phyloP scores from a whole-genome alignment of 441 rosid genomes.

The Arabidopsis hybrid region DNA sequence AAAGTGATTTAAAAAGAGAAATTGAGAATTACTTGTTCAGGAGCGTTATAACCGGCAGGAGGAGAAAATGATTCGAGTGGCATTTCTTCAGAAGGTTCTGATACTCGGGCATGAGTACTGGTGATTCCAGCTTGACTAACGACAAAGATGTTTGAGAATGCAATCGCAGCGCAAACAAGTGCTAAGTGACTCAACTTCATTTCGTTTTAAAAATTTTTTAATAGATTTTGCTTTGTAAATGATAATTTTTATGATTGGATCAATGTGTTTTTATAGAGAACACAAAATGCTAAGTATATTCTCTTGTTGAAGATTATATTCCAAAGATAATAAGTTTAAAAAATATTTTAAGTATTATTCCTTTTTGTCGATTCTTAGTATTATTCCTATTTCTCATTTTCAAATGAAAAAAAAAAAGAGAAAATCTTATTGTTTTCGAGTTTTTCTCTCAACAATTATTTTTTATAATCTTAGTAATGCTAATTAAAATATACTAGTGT shows the following conservation, averaged over 20 bases:
- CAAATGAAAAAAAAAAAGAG: too few species aligned
- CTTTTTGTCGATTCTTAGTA: too few species aligned
- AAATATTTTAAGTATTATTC: not conserved
- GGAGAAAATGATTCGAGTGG: conserved; percentile 43
- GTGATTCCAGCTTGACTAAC: conserved; percentile 35
- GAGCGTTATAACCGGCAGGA: conserved; percentile 42
- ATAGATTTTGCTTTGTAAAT: not conserved
- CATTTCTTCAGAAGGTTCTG: conserved; percentile 42
- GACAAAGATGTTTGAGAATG: not conserved
- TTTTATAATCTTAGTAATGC: not conserved
- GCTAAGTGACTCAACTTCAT: not conserved
- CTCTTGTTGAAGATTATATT: conserved; percentile 9
- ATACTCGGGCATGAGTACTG: conserved; percentile 1
- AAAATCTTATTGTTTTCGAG: not conserved
- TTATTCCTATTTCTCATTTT: not conserved
- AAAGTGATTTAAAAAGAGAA: not conserved
- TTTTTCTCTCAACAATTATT: not conserved
- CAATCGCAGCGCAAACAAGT: not conserved
- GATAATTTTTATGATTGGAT: not conserved
- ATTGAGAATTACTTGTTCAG: conserved; percentile 31
- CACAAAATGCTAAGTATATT: conserved; percentile 7
- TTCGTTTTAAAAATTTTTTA: not conserved
- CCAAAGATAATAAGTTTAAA: not conserved
- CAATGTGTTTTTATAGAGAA: not conserved
- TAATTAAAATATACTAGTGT: not conserved